Percentiles rank a stretch among this genome's conserved stretches.
These are phyloP conservation scores for Pichia terricola DNA, from an alignment of 1,139 yeast genomes.

Conservation along the genomic window DNA sequence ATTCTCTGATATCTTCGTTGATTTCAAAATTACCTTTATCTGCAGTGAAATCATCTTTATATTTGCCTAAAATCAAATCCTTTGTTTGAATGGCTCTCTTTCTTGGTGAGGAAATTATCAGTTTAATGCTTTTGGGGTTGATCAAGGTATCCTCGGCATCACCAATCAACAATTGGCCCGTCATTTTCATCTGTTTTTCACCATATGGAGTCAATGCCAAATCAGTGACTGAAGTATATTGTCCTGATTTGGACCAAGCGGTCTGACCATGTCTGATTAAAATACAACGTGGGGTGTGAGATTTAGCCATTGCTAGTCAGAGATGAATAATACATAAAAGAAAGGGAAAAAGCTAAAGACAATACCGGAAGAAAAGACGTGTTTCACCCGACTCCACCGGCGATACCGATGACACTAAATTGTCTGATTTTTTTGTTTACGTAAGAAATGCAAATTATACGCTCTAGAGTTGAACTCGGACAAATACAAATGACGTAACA, in stretches of 20 bases:
- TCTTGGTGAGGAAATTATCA: slow-evolving; percentile 73
- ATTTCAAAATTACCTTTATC: slow-evolving; percentile 23
- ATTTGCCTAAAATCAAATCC: slow-evolving; percentile 38
- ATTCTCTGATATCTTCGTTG: slow-evolving; percentile 72
- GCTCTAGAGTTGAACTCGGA: no score
- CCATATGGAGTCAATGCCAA: slow-evolving; percentile 72
- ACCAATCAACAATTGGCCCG: slow-evolving; percentile 67
- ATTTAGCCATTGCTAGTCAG: slow-evolving; percentile 3
- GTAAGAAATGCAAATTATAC: no score
- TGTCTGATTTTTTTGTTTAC: no score
- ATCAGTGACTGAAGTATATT: slow-evolving; percentile 81
- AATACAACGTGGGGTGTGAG: slow-evolving; percentile 62
- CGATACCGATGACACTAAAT: no score
- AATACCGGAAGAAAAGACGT: no score
- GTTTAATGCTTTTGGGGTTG: slow-evolving; percentile 51
- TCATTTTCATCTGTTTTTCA: slow-evolving; percentile 59
- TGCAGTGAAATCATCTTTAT: slow-evolving; percentile 23
- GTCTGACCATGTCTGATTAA: slow-evolving; percentile 56
- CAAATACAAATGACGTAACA: no score
- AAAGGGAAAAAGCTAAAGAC: background rate
- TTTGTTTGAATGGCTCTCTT: slow-evolving; percentile 68
- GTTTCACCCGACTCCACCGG: no score
- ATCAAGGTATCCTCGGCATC: slow-evolving; percentile 42
- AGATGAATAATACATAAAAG: background rate
- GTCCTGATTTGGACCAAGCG: slow-evolving; percentile 92